Percentiles rank a stretch among this genome's conserved stretches.
Conservation (phyloP, 345 rosid species). For the Litchi chinensis region DNA sequence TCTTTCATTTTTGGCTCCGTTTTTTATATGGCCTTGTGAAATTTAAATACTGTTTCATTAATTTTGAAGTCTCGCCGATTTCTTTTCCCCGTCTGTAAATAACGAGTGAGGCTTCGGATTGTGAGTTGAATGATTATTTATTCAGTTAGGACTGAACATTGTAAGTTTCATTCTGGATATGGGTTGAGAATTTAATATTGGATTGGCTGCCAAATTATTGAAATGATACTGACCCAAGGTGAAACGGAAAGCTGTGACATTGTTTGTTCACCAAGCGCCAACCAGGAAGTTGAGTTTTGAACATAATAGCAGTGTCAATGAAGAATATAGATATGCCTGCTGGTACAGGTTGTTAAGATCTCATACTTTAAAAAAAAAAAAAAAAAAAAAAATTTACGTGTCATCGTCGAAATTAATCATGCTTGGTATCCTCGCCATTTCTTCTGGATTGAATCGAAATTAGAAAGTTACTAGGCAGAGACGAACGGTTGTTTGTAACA, state of each 20-base stretch:
- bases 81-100: not conserved
- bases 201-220: not conserved
- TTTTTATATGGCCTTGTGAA: slow-evolving; percentile 20
- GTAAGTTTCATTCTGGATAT: not conserved
- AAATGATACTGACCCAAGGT: not conserved
- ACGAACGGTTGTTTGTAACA: too few species aligned
- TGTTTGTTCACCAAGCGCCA: too few species aligned
- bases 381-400: too few species aligned
- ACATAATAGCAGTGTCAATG: too few species aligned
- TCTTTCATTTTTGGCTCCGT: slow-evolving; percentile 7
- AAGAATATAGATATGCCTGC: too few species aligned
- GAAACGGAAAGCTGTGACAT: not conserved
- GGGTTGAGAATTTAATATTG: not conserved
- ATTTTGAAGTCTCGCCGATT: not conserved
- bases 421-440: too few species aligned
- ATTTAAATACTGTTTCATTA: slow-evolving; percentile 13
- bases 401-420: too few species aligned
- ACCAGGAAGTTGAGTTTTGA: too few species aligned
- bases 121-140: not conserved
- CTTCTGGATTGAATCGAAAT: too few species aligned
- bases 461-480: too few species aligned
- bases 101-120: not conserved
- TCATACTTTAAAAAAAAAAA: too few species aligned
- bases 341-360: too few species aligned
- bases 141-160: not conserved